phyloP scores from a whole-genome alignment of 805 yeast genomes.

The Tetrapisispora nanseiensis region DNA sequence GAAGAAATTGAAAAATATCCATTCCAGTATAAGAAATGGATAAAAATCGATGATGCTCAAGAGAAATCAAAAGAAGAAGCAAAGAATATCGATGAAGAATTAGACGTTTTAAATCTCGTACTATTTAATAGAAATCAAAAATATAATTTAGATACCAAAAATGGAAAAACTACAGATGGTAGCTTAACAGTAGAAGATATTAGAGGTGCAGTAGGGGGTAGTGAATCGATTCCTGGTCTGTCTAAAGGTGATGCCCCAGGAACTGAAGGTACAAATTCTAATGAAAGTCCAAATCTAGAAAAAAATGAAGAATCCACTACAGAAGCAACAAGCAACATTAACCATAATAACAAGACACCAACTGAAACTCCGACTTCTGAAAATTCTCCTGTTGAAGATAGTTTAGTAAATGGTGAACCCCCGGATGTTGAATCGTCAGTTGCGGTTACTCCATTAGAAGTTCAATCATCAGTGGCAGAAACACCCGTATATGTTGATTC shows the following conservation, averaged over 20 bases:
- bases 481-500: background rate
- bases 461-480: background rate
- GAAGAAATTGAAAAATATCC: conserved; percentile 12
- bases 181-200: conserved; percentile 28
- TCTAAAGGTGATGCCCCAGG: conserved; percentile 3
- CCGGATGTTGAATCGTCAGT: background rate
- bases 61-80: background rate
- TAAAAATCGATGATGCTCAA: conserved; percentile 5
- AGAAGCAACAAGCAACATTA: background rate
- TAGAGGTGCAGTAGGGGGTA: conserved; percentile 44
- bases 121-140: conserved; percentile 1
- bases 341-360: background rate
- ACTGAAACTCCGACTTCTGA: background rate
- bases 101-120: conserved; percentile 6
- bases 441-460: background rate
- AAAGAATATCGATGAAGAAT: conserved; percentile 3
- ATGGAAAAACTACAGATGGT: background rate
- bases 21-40: conserved; percentile 21
- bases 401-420: background rate
- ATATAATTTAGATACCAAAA: background rate
- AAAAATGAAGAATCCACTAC: background rate
- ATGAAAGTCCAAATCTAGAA: no score
- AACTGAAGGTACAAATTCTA: no score
- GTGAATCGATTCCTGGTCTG: conserved; percentile 39
- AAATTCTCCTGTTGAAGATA: background rate